These are phyloP conservation scores for Bolboschoenoplectus hybrid DNA, from an alignment of 202 grass and related monocot species.

Conservation along the genomic window DNA sequence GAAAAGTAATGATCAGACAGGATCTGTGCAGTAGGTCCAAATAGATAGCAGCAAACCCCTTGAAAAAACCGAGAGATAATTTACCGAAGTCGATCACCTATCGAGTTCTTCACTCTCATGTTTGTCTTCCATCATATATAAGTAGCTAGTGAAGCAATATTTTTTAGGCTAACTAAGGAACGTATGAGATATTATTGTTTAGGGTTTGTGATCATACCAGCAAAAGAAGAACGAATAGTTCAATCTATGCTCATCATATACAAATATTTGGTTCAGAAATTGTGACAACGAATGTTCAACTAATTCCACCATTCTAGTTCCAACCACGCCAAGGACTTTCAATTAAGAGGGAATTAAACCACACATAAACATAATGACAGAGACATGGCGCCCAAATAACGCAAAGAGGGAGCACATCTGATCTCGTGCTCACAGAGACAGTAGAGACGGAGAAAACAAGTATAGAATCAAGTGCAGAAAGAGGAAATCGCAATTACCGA, in stretches of 20 bases:
- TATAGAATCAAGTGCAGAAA: background rate
- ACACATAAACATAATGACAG: background rate
- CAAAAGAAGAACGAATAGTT: background rate
- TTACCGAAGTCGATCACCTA: background rate
- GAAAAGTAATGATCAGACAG: background rate
- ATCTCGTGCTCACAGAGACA: background rate
- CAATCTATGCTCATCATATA: background rate
- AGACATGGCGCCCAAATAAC: background rate
- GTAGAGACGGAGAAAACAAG: constrained; percentile 15
- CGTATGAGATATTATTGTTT: no score
- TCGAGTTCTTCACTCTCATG: no score
- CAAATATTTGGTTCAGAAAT: constrained; percentile 15
- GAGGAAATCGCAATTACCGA: constrained; percentile 10
- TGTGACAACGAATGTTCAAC: background rate
- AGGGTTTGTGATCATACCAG: no score
- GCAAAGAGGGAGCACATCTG: constrained; percentile 16
- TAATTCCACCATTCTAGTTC: background rate
- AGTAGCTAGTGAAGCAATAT: background rate
- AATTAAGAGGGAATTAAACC: background rate
- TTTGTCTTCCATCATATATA: background rate
- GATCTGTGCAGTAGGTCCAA: background rate
- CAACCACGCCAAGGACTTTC: background rate
- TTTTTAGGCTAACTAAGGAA: background rate
- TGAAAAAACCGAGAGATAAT: background rate
- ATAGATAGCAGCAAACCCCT: background rate